These are phyloP conservation scores for Pyrenophora graminea DNA, from an alignment of 2,329 filamentous ascomycete genomes.

Conservation along the genomic window DNA sequence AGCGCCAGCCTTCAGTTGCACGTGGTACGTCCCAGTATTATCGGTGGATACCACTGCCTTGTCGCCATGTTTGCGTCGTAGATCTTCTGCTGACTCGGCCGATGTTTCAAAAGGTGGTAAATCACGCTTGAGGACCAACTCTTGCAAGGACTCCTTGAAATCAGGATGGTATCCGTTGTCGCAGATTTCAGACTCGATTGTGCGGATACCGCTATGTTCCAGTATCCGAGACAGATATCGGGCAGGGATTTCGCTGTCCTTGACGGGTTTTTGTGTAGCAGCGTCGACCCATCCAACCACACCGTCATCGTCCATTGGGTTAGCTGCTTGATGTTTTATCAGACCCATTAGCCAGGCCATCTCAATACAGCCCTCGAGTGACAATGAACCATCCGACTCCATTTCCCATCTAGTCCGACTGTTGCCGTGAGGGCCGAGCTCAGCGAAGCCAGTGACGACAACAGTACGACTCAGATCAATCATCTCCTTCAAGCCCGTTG, in stretches of 20 bases:
- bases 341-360: slow-evolving; percentile 99
- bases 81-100: slow-evolving; percentile 96
- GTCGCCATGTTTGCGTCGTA: slow-evolving; percentile 94
- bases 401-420: slow-evolving; percentile 98
- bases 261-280: slow-evolving; percentile 92
- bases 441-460: slow-evolving; percentile 93
- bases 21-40: slow-evolving; percentile 90
- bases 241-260: slow-evolving; percentile 95
- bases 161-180: slow-evolving; percentile 89
- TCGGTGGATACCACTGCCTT: slow-evolving; percentile 96
- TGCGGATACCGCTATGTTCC: slow-evolving; percentile 93
- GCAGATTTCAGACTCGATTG: slow-evolving; percentile 97
- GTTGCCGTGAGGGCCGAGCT: slow-evolving; percentile 98
- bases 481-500: slow-evolving; percentile 90
- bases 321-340: slow-evolving; percentile 96
- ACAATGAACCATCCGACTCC: slow-evolving; percentile 96
- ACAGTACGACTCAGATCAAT: slow-evolving; percentile 98
- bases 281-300: slow-evolving; percentile 97
- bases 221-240: slow-evolving; percentile 98
- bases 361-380: slow-evolving; percentile 94
- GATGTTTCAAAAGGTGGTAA: slow-evolving; percentile 96
- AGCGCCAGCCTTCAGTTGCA: slow-evolving; percentile 93
- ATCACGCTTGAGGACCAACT: slow-evolving; percentile 96
- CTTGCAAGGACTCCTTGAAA: slow-evolving; percentile 97
- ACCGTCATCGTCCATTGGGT: slow-evolving; percentile 85